Percentiles rank a stretch among this genome's conserved stretches.
These are phyloP conservation scores for Trichoderma aggressivum DNA, from an alignment of 2,329 filamentous ascomycete species.

Conservation along the genomic window DNA sequence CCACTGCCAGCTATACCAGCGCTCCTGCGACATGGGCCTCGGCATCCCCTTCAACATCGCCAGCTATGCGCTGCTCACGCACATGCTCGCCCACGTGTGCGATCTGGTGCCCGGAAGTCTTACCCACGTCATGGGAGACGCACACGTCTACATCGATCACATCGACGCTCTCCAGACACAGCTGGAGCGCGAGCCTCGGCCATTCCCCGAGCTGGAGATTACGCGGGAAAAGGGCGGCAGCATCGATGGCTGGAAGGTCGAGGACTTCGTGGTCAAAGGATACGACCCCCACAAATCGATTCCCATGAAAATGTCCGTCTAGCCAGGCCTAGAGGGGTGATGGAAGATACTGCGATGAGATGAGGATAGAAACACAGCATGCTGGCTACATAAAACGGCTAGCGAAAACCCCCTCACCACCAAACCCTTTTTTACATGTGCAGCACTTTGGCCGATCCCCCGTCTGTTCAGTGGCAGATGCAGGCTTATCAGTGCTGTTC, in stretches of 20 bases:
- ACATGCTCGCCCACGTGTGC: conserved; percentile 89
- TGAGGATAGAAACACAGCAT: background rate
- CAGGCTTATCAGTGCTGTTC: background rate
- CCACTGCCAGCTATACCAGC: conserved; percentile 87
- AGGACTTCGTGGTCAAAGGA: conserved; percentile 82
- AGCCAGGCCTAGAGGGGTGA: background rate
- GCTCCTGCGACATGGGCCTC: conserved; percentile 94
- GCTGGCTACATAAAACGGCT: background rate
- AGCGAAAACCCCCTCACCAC: background rate
- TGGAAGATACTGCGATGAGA: background rate
- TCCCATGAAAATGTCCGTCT: conserved; percentile 98
- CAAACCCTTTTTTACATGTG: background rate
- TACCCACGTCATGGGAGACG: conserved; percentile 95
- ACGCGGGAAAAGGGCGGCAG: conserved; percentile 62
- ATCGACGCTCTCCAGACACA: conserved; percentile 82
- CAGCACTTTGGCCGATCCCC: background rate
- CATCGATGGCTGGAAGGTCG: conserved; percentile 85
- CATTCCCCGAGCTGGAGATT: conserved; percentile 78
- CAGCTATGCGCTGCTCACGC: conserved; percentile 85
- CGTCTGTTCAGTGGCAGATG: conserved; percentile 1
- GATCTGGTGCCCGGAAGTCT: conserved; percentile 81
- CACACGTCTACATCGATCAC: conserved; percentile 94
- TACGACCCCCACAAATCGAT: conserved; percentile 91
- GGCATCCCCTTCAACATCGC: conserved; percentile 98
- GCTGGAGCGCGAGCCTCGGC: conserved; percentile 71